phyloP scores from a whole-genome alignment of 768 basidiomycete genomes.

The Rhodosporidiobolus sp. region DNA sequence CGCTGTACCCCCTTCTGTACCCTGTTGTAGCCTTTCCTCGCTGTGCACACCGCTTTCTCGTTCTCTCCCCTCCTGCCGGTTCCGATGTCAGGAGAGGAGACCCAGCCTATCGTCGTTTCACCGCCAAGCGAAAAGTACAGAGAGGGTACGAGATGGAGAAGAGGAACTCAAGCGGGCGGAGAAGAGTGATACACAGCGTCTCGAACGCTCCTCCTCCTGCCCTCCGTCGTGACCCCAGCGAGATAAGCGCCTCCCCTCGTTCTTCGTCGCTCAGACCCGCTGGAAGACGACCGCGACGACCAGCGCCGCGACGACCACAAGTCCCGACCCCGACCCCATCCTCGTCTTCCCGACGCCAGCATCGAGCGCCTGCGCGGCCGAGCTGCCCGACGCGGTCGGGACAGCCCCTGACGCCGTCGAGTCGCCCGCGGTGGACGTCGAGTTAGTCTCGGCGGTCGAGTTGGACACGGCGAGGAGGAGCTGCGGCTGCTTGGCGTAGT shows the following conservation, averaged over 20 bases:
- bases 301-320: neutral
- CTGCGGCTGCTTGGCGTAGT: slow-evolving; percentile 58
- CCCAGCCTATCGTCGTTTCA: too few species aligned
- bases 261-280: too few species aligned
- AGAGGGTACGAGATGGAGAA: neutral
- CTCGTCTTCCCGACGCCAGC: neutral
- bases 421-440: neutral
- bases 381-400: too few species aligned
- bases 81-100: too few species aligned
- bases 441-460: neutral
- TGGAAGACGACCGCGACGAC: neutral
- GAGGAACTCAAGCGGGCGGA: neutral
- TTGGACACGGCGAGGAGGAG: slow-evolving; percentile 47
- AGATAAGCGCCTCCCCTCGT: too few species aligned
- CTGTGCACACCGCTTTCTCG: too few species aligned
- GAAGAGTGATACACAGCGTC: neutral
- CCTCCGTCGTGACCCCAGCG: neutral
- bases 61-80: too few species aligned
- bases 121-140: neutral
- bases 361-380: too few species aligned
- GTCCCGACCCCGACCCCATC: neutral
- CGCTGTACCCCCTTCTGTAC: too few species aligned
- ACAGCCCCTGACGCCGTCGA: too few species aligned
- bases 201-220: neutral
- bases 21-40: too few species aligned